Conservation (phyloP, 1,139 yeast species). For the Suhomyces panamericanus region DNA sequence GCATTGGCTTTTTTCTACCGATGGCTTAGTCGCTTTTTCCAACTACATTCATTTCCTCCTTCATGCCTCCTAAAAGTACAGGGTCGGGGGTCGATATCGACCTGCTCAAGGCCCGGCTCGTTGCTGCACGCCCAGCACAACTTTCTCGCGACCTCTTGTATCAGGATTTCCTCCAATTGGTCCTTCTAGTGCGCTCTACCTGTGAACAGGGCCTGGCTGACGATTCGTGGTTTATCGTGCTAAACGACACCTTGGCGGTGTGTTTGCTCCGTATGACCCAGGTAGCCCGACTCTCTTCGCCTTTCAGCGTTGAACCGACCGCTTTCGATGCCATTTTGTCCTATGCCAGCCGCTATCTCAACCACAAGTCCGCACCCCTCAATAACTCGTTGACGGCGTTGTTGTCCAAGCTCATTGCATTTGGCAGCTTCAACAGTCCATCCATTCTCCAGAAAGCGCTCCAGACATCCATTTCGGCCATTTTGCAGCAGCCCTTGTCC, state of each 20-base stretch:
- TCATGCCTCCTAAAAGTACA: conserved; percentile 6
- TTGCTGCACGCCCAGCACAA: conserved; percentile 4
- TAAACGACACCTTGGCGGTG: conserved; percentile 62
- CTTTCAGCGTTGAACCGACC: conserved; percentile 6
- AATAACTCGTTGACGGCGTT: conserved; percentile 67
- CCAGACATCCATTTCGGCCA: neutral
- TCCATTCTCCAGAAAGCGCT: conserved; percentile 3
- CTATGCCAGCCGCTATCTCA: conserved; percentile 67
- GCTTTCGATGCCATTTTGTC: conserved; percentile 33
- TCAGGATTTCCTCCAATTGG: conserved; percentile 2
- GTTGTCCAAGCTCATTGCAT: conserved; percentile 49
- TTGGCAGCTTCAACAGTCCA: conserved; percentile 26
- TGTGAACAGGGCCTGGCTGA: conserved; percentile 11
- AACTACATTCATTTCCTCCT: neutral
- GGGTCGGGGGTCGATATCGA: conserved; percentile 1
- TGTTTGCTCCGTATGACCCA: conserved; percentile 62
- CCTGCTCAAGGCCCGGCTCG: conserved; percentile 8
- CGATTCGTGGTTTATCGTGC: conserved; percentile 21
- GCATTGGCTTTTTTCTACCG: neutral
- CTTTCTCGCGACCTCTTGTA: neutral
- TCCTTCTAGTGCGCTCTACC: conserved; percentile 1
- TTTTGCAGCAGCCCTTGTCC: conserved; percentile 34
- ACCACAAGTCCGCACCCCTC: conserved; percentile 68
- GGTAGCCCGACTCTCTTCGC: conserved; percentile 13
- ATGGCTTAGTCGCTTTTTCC: neutral